These are phyloP conservation scores for Trichoderma afroharzianum DNA, from an alignment of 2,329 filamentous ascomycete species.

Conservation along the genomic window DNA sequence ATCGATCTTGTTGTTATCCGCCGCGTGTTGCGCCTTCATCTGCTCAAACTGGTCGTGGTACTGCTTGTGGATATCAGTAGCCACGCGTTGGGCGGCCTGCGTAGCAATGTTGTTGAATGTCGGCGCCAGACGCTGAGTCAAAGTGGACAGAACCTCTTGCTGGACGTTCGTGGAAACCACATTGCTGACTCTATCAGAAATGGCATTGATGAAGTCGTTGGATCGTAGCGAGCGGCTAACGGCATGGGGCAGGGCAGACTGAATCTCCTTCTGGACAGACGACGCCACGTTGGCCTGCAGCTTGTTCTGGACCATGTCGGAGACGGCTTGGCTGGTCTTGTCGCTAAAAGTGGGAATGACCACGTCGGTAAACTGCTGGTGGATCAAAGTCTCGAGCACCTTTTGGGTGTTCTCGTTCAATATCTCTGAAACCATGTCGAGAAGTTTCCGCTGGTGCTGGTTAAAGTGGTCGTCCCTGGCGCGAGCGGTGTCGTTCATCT, in stretches of 20 bases:
- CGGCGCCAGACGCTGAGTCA: conserved; percentile 63
- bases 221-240: conserved; percentile 56
- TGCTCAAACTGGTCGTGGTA: conserved; percentile 49
- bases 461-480: conserved; percentile 50
- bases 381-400: conserved; percentile 72
- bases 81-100: conserved; percentile 64
- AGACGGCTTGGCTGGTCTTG: conserved; percentile 63
- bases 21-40: conserved; percentile 47
- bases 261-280: conserved; percentile 69
- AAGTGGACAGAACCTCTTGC: conserved; percentile 58
- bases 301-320: conserved; percentile 66
- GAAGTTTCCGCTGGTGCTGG: conserved; percentile 50
- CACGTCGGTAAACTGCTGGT: conserved; percentile 67
- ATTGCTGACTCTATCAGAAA: conserved; percentile 66
- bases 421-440: conserved; percentile 57
- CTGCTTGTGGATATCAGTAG: conserved; percentile 64
- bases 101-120: conserved; percentile 62
- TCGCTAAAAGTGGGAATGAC: conserved; percentile 73
- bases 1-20: conserved; percentile 63
- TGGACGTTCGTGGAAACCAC: conserved; percentile 67
- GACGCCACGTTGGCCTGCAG: conserved; percentile 64
- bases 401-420: conserved; percentile 64
- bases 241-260: conserved; percentile 65
- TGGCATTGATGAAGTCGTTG: conserved; percentile 65
- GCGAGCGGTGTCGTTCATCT: conserved; percentile 61